A percentile compares a stretch with the other conserved stretches of the same genome.
Evolutionary conservation across 441 rosid genomes (phyloP).

Genomic region (Erysimum cheiri): DNA sequence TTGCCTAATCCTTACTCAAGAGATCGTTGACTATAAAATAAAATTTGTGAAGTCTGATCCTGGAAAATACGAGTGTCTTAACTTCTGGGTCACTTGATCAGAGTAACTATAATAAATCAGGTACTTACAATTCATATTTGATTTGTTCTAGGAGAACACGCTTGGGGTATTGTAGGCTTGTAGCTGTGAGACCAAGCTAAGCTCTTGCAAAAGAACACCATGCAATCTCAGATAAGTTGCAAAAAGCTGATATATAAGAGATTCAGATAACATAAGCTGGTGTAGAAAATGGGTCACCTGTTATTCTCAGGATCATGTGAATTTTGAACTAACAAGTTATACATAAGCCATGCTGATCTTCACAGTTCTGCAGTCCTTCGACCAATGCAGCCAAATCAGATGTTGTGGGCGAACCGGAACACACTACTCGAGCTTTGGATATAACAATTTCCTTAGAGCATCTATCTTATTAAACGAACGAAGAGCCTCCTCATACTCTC

Average conservation of each 20-base stretch:
- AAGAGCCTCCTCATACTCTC: not conserved
- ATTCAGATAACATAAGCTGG: not conserved
- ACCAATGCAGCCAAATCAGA: not conserved
- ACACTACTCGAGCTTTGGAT: conserved; percentile 13
- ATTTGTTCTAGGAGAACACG: conserved; percentile 4
- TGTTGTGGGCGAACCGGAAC: not conserved
- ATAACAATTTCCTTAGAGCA: not conserved
- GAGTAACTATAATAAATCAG: conserved; percentile 15
- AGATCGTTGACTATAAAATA: not conserved
- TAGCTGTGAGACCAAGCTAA: conserved; percentile 3
- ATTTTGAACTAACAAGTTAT: not conserved
- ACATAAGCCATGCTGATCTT: conserved; percentile 2
- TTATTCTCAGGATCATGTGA: not conserved
- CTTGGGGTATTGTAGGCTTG: not conserved
- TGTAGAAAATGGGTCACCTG: not conserved
- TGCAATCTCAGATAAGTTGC: not conserved
- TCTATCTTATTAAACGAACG: not conserved
- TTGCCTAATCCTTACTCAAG: not conserved
- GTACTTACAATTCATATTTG: conserved; percentile 20
- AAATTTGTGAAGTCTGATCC: not conserved
- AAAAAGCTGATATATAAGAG: not conserved
- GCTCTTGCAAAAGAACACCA: conserved; percentile 4
- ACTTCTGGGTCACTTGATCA: not conserved
- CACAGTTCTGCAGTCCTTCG: not conserved
- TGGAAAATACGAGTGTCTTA: not conserved